Percentiles rank a stretch among this genome's conserved stretches.
phyloP scores from a whole-genome alignment of 257 asterid species.

The Penstemon eatonii region DNA sequence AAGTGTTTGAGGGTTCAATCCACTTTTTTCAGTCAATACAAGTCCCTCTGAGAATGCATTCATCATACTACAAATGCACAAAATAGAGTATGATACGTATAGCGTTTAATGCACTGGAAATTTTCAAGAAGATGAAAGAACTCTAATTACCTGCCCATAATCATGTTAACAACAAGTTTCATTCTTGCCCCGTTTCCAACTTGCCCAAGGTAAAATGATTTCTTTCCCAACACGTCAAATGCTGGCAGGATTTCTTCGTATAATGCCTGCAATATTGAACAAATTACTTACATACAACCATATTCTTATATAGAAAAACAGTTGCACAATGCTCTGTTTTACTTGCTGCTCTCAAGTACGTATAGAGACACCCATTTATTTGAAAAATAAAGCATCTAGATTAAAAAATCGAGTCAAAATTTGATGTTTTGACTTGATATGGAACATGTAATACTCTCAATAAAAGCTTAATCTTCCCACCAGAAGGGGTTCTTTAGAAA shows the following conservation, averaged over 20 bases:
- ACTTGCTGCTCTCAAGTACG: background rate
- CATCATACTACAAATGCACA: slow-evolving; percentile 73
- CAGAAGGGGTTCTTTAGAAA: background rate
- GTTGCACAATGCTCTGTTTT: background rate
- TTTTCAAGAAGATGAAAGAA: slow-evolving; percentile 13
- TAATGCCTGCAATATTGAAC: slow-evolving; percentile 51
- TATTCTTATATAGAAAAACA: slow-evolving; percentile 13
- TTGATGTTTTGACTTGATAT: background rate
- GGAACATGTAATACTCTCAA: background rate
- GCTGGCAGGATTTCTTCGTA: slow-evolving; percentile 75
- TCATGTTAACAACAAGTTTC: slow-evolving; percentile 98
- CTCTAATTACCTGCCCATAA: slow-evolving; percentile 85
- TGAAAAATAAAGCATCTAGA: slow-evolving; percentile 11
- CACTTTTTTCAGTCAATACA: slow-evolving; percentile 84
- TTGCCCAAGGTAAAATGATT: slow-evolving; percentile 78
- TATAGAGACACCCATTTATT: background rate
- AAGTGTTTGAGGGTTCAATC: slow-evolving; percentile 75
- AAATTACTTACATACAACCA: slow-evolving; percentile 18
- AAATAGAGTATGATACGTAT: background rate
- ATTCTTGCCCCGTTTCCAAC: slow-evolving; percentile 97
- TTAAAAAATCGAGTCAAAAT: background rate
- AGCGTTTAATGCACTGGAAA: background rate
- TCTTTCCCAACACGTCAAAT: slow-evolving; percentile 85
- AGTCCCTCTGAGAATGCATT: slow-evolving; percentile 97
- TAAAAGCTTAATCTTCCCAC: background rate